Evolutionary conservation across 1,139 yeast genomes (phyloP).

Genomic region (Debaryomyces sp.): DNA sequence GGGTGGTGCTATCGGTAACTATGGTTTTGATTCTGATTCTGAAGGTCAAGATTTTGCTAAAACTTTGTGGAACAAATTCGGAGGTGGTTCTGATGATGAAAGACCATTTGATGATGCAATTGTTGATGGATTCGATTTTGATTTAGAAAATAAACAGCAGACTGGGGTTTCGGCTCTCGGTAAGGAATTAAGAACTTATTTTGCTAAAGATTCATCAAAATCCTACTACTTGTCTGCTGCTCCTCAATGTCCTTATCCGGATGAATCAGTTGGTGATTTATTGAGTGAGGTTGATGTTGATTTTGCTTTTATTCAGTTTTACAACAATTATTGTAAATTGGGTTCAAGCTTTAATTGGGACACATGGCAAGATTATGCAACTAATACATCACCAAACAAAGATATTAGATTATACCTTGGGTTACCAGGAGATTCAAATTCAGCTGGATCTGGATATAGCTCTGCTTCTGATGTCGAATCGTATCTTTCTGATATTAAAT

Average conservation of each 20-base stretch:
- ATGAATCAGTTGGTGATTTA: conserved; percentile 75
- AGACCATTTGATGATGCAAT: conserved; percentile 74
- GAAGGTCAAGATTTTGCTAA: conserved; percentile 72
- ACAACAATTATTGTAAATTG: conserved; percentile 82
- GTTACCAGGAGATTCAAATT: conserved; percentile 68
- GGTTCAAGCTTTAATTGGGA: conserved; percentile 74
- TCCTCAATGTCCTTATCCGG: conserved; percentile 95
- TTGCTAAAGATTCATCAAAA: conserved; percentile 55
- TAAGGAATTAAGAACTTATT: conserved; percentile 59
- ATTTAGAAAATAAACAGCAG: conserved; percentile 45
- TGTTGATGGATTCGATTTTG: conserved; percentile 51
- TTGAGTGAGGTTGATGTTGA: conserved; percentile 67
- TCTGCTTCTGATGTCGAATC: conserved; percentile 21
- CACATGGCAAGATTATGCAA: conserved; percentile 77
- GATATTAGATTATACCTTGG: conserved; percentile 70
- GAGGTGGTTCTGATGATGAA: conserved; percentile 63
- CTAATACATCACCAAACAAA: conserved; percentile 62
- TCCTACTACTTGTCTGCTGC: conserved; percentile 85
- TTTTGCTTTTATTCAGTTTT: conserved; percentile 89
- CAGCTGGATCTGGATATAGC: conserved; percentile 56
- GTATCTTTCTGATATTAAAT: conserved; percentile 32
- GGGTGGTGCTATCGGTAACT: conserved; percentile 85
- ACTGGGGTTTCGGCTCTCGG: conserved; percentile 67
- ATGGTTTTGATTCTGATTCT: conserved; percentile 67
- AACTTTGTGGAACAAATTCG: conserved; percentile 83